A percentile compares a stretch with the other conserved stretches of the same genome.
phyloP scores from a whole-genome alignment of 1,284 basidiomycete species.

The Heterobasidion irregulare region DNA sequence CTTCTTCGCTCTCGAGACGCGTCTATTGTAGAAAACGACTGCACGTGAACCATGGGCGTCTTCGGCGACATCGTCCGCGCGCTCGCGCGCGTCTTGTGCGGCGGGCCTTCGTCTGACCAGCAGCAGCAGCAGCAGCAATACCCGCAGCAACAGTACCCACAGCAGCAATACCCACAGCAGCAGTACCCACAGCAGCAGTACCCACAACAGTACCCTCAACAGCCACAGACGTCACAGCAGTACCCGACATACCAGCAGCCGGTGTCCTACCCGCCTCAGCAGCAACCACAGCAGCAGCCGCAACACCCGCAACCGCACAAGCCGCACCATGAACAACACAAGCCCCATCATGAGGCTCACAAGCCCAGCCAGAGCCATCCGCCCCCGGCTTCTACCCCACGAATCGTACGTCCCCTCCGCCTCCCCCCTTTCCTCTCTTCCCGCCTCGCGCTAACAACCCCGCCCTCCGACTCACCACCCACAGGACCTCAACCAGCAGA shows the following conservation, averaged over 20 bases:
- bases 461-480: constrained; percentile 9
- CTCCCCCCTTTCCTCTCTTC: constrained; percentile 1
- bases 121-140: not conserved
- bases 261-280: constrained; percentile 5
- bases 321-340: constrained; percentile 3
- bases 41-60: not conserved
- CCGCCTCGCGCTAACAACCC: not conserved
- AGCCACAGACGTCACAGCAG: not conserved
- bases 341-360: not conserved
- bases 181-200: not conserved
- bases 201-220: not conserved
- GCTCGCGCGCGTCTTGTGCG: constrained; percentile 1
- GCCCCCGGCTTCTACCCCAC: not conserved
- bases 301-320: constrained; percentile 10
- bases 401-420: not conserved
- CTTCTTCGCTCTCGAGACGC: too few relatives aligned
- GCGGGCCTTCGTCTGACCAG: not conserved
- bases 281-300: constrained; percentile 4
- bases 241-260: constrained; percentile 2
- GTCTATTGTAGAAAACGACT: too few relatives aligned
- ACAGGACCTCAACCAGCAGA: constrained; percentile 56
- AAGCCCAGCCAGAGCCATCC: too few relatives aligned
- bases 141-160: not conserved
- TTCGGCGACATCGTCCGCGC: constrained; percentile 1
- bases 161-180: not conserved